Evolutionary conservation across 169 alveolate genomes (phyloP), one percentile per base, ranked within the genome.

Genomic region (Plasmodium vinckei): DNA sequence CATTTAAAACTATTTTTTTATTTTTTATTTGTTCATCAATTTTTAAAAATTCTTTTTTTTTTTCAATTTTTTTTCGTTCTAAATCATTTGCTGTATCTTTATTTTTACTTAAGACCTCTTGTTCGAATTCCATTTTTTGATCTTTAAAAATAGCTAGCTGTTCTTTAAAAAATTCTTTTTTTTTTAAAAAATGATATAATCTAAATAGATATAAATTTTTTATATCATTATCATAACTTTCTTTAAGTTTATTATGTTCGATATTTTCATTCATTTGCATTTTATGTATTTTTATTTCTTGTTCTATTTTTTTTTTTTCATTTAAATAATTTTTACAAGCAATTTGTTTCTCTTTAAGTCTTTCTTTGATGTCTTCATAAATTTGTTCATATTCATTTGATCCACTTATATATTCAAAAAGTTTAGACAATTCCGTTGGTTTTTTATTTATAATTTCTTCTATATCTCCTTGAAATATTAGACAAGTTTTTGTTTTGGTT

Each of bases 391-490:
- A 91, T 54, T 92, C 95, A 42, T 93, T 93, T 64, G 96, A 93
- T 23, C 98, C 97, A 69, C 98, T 95, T 33, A 97, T 95, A 60
- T 92, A 92, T 79, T 96, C 98, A 93, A 96, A 96, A n/a, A 96
- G 70, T 73, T 92, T 95, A 17, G 97, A 94, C 15, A 97, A 86
- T 77, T 97, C 98, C 9, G 89, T 93, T 44, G 98, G 98, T 27
- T 97, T 92, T 44, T 96, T 90, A 69, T 94, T 88, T 27, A 97
- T 95, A 39, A 95, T 77, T 69, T 94, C 96, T 71, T 96, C 98
- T 3, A 97, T 97, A 33, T 96, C 97, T 1, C 98, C 99, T 93
- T 97, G 98, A 53, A 96, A 96, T 17, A 97, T 94, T 27, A 97
- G 82, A 72, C 96, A 93, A 0, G 95, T 92, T n/a, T 93, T 87